Base-by-base conservation (phyloP, 2,329 filamentous ascomycete species). In the Cytospora schulzeri region DNA sequence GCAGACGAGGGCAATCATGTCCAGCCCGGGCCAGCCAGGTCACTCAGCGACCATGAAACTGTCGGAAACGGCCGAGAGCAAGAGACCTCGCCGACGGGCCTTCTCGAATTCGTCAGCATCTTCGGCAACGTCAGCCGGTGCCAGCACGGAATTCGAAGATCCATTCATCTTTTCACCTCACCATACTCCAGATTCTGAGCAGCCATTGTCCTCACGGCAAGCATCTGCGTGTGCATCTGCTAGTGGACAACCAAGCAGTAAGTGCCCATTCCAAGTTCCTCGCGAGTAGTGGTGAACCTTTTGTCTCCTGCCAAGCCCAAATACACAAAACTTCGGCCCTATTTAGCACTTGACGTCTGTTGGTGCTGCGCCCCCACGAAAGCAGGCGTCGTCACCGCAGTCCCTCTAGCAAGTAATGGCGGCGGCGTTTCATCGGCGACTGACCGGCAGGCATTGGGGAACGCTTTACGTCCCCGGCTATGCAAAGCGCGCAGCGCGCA, bases 31-130 rank as follows among this genome's bases (percentile, higher is more conserved):
- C 50, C 48, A 51, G 54, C 53, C 24, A 50, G 52, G 62, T n/a
- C 48, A 14, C 50, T 38, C 57, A 29, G 31, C 62, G 61, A 51
- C 61, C 57, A 79, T 85, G 72, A 81, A 83, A 68, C 76, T 80
- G 24, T 50, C 57, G 48, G 28, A 57, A 22, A 17, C 29, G 54
- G 57, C 19, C 9, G 35, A 55, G 26, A 35, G 29, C 35, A 58
- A 64, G 29, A 56, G 29, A 35, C 52, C 53, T 28, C 68, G 62
- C 26, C 60, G 55, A 38, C 62, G 70, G 24, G 62, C 63, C 17
- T 54, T 80, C 66, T 83, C 82, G 62, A 80, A 75, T 70, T 81
- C 80, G 15, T 81, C 81, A 50, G 79, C 82, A 53, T 74, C 72
- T 69, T 76, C 74, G 35, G 72, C 71, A 15, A 63, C 67, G n/a